These are phyloP conservation scores for Cryptosporidium sp. DNA, from an alignment of 169 alveolate genomes.

Conservation along the genomic window DNA sequence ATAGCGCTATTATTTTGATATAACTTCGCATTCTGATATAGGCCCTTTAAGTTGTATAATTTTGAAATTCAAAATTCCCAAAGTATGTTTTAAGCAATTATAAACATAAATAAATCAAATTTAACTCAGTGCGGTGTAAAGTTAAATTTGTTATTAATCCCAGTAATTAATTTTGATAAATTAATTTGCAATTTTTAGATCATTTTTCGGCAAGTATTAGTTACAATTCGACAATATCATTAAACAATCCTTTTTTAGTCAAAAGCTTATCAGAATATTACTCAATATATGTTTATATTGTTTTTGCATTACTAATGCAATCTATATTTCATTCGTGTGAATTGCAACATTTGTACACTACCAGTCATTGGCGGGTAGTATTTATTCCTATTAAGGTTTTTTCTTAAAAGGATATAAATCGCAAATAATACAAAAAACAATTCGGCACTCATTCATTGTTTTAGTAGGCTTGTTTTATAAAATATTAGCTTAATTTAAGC, in stretches of 20 bases:
- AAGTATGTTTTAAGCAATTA: too few relatives aligned
- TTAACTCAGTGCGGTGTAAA: background rate
- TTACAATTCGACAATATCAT: background rate
- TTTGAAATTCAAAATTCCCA: background rate
- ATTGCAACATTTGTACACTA: background rate
- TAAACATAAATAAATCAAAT: too few relatives aligned
- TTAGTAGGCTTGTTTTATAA: background rate
- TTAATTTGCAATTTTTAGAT: background rate
- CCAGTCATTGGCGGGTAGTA: background rate
- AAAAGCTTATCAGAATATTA: background rate
- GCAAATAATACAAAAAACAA: too few relatives aligned
- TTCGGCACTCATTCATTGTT: background rate
- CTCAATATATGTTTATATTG: background rate
- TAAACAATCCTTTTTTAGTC: background rate
- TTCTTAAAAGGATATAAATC: too few relatives aligned
- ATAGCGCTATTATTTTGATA: background rate
- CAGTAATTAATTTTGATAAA: background rate
- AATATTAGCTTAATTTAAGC: background rate
- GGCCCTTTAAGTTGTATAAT: background rate
- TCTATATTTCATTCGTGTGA: slow-evolving; percentile 1
- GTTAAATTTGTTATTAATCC: too few relatives aligned
- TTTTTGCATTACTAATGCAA: background rate
- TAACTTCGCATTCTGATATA: background rate
- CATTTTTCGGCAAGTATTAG: background rate
- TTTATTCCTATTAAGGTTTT: background rate